Conservation (phyloP, 257 asterid genomes). For the Penstemon eatonii region DNA sequence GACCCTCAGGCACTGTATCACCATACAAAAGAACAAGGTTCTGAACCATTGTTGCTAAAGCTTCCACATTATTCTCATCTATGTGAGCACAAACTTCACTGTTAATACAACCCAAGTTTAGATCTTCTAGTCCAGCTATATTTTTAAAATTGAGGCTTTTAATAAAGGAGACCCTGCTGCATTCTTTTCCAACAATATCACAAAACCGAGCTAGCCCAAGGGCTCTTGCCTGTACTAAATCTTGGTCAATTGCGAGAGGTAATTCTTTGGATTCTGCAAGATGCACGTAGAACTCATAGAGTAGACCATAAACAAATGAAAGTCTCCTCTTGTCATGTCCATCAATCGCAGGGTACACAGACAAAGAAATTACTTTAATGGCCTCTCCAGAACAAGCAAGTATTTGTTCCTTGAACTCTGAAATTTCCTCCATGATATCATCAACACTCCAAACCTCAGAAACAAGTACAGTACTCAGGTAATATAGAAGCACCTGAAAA, state of each 20-base stretch:
- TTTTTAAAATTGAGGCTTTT: slow-evolving; percentile 71
- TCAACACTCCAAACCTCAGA: slow-evolving; percentile 75
- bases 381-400: slow-evolving; percentile 62
- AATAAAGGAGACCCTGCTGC: slow-evolving; percentile 70
- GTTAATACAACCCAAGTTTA: slow-evolving; percentile 67
- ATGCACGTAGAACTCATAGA: slow-evolving; percentile 71
- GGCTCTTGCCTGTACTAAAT: slow-evolving; percentile 33
- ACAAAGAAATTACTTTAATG: slow-evolving; percentile 49
- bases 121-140: slow-evolving; percentile 66
- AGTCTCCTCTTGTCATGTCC: slow-evolving; percentile 88
- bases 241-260: slow-evolving; percentile 34
- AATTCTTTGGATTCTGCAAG: slow-evolving; percentile 47
- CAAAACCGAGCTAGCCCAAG: slow-evolving; percentile 48
- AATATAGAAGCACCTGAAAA: slow-evolving; percentile 77
- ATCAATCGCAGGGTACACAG: slow-evolving; percentile 70
- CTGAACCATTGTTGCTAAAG: slow-evolving; percentile 80
- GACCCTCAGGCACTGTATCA: slow-evolving; percentile 51
- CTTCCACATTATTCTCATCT: slow-evolving; percentile 67
- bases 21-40: slow-evolving; percentile 55
- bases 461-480: slow-evolving; percentile 65
- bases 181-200: slow-evolving; percentile 67
- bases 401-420: slow-evolving; percentile 57
- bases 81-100: slow-evolving; percentile 71
- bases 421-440: slow-evolving; percentile 63
- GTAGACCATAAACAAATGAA: slow-evolving; percentile 71